These are phyloP conservation scores for Fragilariopsis cylindrus DNA, from an alignment of 108 stramenopile genomes.

Conservation along the genomic window DNA sequence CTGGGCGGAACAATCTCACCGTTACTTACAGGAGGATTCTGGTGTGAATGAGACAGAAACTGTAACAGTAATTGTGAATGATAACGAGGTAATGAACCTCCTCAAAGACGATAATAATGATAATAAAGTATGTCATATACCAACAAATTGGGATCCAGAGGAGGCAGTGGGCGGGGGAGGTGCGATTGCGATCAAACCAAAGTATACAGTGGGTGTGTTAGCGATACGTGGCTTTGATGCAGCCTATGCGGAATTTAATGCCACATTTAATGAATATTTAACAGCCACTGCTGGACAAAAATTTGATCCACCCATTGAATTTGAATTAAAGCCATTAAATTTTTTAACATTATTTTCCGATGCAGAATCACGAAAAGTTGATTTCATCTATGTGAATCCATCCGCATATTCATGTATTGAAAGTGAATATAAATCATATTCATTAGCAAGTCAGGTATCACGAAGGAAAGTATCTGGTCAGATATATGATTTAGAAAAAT, in stretches of 20 bases:
- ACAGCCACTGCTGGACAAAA: slow-evolving; percentile 35
- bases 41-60: too few relatives aligned
- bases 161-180: too few relatives aligned
- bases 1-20: too few relatives aligned
- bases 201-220: slow-evolving; percentile 38
- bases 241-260: slow-evolving; percentile 37
- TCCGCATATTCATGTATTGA: slow-evolving; percentile 35
- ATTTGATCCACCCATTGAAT: slow-evolving; percentile 33
- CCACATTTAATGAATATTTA: slow-evolving; percentile 37
- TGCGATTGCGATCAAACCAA: not conserved
- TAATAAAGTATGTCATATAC: too few relatives aligned
- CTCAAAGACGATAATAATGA: too few relatives aligned
- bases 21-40: too few relatives aligned
- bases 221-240: slow-evolving; percentile 37
- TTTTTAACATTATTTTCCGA: not conserved
- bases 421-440: slow-evolving; percentile 24
- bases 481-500: slow-evolving; percentile 34
- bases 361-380: slow-evolving; percentile 11
- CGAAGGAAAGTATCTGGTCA: slow-evolving; percentile 20
- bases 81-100: too few relatives aligned
- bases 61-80: too few relatives aligned
- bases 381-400: slow-evolving; percentile 41
- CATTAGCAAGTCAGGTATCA: slow-evolving; percentile 34
- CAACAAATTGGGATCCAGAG: too few relatives aligned
- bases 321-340: slow-evolving; percentile 16